Conservation (phyloP, 176 grass and related monocot species). For the Calamus simplicifolius region DNA sequence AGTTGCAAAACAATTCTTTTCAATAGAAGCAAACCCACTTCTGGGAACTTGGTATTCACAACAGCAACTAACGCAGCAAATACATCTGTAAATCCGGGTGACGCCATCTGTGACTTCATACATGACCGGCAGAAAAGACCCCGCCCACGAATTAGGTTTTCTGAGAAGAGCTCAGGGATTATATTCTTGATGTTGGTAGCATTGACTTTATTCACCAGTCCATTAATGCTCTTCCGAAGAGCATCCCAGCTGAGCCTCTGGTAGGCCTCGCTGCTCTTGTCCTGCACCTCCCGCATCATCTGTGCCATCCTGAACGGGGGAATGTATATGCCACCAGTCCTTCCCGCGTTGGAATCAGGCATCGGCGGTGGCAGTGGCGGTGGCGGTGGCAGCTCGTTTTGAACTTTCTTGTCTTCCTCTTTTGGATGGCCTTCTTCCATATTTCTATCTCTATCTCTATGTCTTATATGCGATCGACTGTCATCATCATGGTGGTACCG, state of each 20-base stretch:
- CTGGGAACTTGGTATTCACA: slow-evolving; percentile 89
- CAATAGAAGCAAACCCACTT: slow-evolving; percentile 61
- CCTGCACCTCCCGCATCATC: slow-evolving; percentile 89
- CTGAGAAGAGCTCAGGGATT: slow-evolving; percentile 65
- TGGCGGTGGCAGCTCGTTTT: slow-evolving; percentile 20
- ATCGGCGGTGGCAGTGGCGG: slow-evolving; percentile 31
- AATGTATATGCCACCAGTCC: slow-evolving; percentile 88
- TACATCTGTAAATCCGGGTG: slow-evolving; percentile 88
- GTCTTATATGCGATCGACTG: too few relatives aligned
- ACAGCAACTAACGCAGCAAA: slow-evolving; percentile 70
- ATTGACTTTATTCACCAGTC: slow-evolving; percentile 89
- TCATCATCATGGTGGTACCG: background rate
- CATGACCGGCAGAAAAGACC: slow-evolving; percentile 90
- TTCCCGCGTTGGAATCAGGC: slow-evolving; percentile 49
- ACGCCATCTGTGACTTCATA: slow-evolving; percentile 92
- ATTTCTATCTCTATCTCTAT: too few relatives aligned
- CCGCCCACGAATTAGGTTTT: slow-evolving; percentile 80
- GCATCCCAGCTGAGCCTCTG: slow-evolving; percentile 93
- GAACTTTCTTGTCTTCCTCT: background rate
- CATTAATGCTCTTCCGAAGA: slow-evolving; percentile 89
- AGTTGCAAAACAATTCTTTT: slow-evolving; percentile 77
- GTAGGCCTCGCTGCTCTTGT: slow-evolving; percentile 71
- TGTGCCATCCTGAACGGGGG: slow-evolving; percentile 84
- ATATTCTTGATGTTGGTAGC: slow-evolving; percentile 95
- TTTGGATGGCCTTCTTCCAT: too few relatives aligned